Evolutionary conservation across 75 land plant genomes (phyloP), one percentile per base, ranked within the genome.

Genomic region (Cryptomeria japonica): DNA sequence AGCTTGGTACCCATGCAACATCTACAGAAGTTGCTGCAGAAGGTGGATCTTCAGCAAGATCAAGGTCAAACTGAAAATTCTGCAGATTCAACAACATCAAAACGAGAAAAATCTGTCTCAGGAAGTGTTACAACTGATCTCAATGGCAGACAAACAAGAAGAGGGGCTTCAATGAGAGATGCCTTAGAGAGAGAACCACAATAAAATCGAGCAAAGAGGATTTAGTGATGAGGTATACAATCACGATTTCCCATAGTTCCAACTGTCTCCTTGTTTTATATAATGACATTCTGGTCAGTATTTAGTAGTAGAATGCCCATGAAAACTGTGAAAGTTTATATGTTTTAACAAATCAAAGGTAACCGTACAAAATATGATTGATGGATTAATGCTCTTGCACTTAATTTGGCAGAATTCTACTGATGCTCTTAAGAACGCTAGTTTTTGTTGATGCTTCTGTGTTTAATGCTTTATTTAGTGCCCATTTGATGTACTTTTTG

Each of bases 111-210:
- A 89, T 93, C 94, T 41, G 91, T 94, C 58, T 51, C 91, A 44
- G 91, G 92, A 75, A 78, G 93, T 86, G 80, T 93, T 41, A 18
- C 88, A 77, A 94, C 91, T 83, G 99, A 93, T n/a, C 42, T 73
- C 14, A 91, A 88, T 88, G 99, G 97, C 18, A 96, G 97, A n/a
- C 95, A 98, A 92, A 95, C 97, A 44, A 95, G 99, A 89, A 94
- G 93, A 92, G 92, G 97, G 83, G 93, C 95, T n/a, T 95, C 97
- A 31, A 93, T 95, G 92, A 91, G 90, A 85, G 97, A 94, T 80
- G 90, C 96, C 78, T 90, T 94, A 28, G 95, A 93, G 13, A 93
- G 89, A 51, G 92, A 94, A 75, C 84, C 94, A 84, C 89, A 90
- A 87, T 46, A 91, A 80, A 95, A 96, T 83, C 92, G 90, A 85